These are phyloP conservation scores for Clathrus columnatus DNA, from an alignment of 768 basidiomycete species.

Conservation along the genomic window DNA sequence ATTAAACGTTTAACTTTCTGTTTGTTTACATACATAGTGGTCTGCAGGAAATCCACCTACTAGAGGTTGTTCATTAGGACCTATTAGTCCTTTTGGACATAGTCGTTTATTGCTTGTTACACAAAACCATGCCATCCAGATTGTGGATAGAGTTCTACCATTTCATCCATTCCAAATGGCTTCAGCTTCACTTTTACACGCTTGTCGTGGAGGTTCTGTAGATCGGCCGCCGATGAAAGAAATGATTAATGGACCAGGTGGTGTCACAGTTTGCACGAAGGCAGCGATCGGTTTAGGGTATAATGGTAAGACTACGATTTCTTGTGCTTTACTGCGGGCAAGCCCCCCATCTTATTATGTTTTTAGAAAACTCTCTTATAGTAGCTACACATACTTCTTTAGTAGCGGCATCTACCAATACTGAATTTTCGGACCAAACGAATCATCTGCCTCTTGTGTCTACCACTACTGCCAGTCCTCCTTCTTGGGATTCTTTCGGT, in stretches of 20 bases:
- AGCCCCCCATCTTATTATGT: neutral
- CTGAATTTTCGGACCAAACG: constrained; percentile 30
- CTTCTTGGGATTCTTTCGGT: constrained; percentile 46
- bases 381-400: constrained; percentile 53
- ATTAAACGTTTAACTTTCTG: neutral
- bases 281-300: constrained; percentile 57
- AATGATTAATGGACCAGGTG: constrained; percentile 26
- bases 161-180: constrained; percentile 33
- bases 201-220: constrained; percentile 20
- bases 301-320: constrained; percentile 33
- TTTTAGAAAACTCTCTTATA: constrained; percentile 45
- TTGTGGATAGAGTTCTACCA: constrained; percentile 39
- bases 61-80: constrained; percentile 54
- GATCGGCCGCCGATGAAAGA: neutral
- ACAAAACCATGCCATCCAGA: constrained; percentile 42
- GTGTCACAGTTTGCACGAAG: constrained; percentile 39
- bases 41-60: constrained; percentile 31
- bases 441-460: constrained; percentile 24
- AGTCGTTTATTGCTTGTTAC: constrained; percentile 59
- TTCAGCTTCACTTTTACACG: constrained; percentile 43
- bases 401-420: constrained; percentile 23
- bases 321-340: neutral
- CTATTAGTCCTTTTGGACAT: constrained; percentile 40
- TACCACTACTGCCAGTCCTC: constrained; percentile 23
- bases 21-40: constrained; percentile 41